Conservation (phyloP, 2,329 filamentous ascomycete species). For the Ceratocystis papillata region DNA sequence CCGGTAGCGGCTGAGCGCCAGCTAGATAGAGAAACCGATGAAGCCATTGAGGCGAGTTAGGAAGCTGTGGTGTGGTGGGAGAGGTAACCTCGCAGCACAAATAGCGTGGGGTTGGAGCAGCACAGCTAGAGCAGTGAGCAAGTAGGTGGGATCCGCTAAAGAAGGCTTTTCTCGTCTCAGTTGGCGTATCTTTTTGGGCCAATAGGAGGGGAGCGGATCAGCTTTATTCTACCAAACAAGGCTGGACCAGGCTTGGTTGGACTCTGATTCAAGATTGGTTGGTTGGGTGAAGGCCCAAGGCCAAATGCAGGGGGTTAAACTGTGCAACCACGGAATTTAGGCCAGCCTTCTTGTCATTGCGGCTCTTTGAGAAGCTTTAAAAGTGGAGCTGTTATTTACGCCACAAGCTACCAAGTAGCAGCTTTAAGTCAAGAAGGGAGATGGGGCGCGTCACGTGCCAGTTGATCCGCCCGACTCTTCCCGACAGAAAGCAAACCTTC, state of each 20-base stretch:
- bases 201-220: not conserved
- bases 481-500: conserved; percentile 9
- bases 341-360: conserved; percentile 14
- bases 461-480: conserved; percentile 20
- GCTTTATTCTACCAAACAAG: not conserved
- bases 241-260: not conserved
- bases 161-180: not conserved
- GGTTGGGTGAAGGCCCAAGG: not conserved
- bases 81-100: not conserved
- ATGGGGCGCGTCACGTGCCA: conserved; percentile 10
- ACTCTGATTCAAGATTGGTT: not conserved
- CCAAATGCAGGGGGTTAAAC: not conserved
- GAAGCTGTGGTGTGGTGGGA: not conserved
- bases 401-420: not conserved
- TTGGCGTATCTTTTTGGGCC: not conserved
- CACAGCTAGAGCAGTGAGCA: not conserved
- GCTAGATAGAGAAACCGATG: not conserved
- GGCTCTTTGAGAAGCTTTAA: conserved; percentile 19
- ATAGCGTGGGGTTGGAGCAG: not conserved
- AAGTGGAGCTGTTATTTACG: not conserved
- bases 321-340: conserved; percentile 20
- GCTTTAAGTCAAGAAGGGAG: not conserved
- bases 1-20: conserved; percentile 2
- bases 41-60: not conserved
- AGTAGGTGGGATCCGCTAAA: not conserved